Evolutionary conservation across 129 eudicot genomes (phyloP).

Genomic region (Pittosporum tobira): DNA sequence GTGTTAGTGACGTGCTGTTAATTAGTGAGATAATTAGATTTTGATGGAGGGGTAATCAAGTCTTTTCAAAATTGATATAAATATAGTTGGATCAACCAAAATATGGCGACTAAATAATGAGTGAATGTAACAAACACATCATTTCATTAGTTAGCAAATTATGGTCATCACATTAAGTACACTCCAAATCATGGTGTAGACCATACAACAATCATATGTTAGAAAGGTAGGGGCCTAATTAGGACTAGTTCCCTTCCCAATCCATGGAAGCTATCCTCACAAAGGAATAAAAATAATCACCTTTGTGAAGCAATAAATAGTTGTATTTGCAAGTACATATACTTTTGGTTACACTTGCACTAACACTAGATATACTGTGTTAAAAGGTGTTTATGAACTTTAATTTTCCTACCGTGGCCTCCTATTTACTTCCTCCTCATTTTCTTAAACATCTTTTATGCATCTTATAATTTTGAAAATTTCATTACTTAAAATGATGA

Average conservation of each 20-base stretch:
- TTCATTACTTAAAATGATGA: too few relatives aligned
- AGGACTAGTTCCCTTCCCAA: conserved; percentile 5
- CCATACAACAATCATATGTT: conserved; percentile 25
- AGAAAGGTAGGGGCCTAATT: conserved; percentile 25
- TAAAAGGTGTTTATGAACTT: too few relatives aligned
- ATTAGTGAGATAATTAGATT: background rate
- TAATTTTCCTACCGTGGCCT: too few relatives aligned
- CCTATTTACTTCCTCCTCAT: too few relatives aligned
- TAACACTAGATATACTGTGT: too few relatives aligned
- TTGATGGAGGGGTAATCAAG: background rate
- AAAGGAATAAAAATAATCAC: background rate
- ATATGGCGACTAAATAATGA: conserved; percentile 7
- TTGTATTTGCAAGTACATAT: too few relatives aligned
- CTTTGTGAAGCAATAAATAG: conserved; percentile 17
- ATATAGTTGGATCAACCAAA: conserved; percentile 19
- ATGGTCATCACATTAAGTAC: conserved; percentile 13
- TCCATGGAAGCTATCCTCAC: conserved; percentile 1
- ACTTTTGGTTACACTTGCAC: too few relatives aligned
- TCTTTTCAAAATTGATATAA: conserved; percentile 14
- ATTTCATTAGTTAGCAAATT: conserved; percentile 18
- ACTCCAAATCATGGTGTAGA: conserved; percentile 18
- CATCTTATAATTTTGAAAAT: too few relatives aligned
- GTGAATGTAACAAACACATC: conserved; percentile 6
- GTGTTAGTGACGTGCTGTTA: too few relatives aligned
- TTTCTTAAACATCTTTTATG: too few relatives aligned